These are phyloP conservation scores for Candida sanyaensis DNA, from an alignment of 1,139 yeast species.

Conservation along the genomic window DNA sequence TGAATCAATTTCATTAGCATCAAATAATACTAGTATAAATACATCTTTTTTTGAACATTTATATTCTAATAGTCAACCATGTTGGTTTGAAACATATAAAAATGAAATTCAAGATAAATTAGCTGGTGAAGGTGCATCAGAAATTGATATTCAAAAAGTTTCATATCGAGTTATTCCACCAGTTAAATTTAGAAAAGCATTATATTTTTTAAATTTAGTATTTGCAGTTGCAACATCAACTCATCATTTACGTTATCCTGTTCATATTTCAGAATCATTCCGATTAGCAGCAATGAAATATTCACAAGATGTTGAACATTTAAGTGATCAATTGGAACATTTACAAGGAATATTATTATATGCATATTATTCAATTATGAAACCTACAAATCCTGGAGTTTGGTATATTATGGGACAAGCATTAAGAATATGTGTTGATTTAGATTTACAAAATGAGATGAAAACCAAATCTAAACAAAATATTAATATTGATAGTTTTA, in stretches of 20 bases:
- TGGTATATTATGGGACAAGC: conserved; percentile 91
- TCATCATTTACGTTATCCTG: conserved; percentile 69
- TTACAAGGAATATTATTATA: conserved; percentile 71
- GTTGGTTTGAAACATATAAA: conserved; percentile 12
- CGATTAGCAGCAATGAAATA: conserved; percentile 66
- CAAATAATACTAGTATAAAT: conserved; percentile 58
- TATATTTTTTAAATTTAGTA: conserved; percentile 70
- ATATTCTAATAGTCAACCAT: conserved; percentile 3
- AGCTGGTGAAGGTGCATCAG: neutral
- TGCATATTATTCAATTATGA: conserved; percentile 70
- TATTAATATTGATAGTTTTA: conserved; percentile 46
- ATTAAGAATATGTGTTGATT: conserved; percentile 73
- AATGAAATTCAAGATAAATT: conserved; percentile 18
- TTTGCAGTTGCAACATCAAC: conserved; percentile 83
- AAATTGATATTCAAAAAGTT: conserved; percentile 19
- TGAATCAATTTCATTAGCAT: conserved; percentile 55
- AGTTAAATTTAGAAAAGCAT: conserved; percentile 33
- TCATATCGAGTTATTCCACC: conserved; percentile 51
- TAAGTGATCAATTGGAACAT: conserved; percentile 65
- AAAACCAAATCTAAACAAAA: conserved; percentile 23
- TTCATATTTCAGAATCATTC: conserved; percentile 70
- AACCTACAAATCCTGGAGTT: conserved; percentile 84
- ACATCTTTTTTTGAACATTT: conserved; percentile 11
- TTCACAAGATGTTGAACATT: conserved; percentile 58
- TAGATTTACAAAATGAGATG: conserved; percentile 73